Base-by-base conservation (phyloP, 2,329 filamentous ascomycete species). In the Daldinia sp. region DNA sequence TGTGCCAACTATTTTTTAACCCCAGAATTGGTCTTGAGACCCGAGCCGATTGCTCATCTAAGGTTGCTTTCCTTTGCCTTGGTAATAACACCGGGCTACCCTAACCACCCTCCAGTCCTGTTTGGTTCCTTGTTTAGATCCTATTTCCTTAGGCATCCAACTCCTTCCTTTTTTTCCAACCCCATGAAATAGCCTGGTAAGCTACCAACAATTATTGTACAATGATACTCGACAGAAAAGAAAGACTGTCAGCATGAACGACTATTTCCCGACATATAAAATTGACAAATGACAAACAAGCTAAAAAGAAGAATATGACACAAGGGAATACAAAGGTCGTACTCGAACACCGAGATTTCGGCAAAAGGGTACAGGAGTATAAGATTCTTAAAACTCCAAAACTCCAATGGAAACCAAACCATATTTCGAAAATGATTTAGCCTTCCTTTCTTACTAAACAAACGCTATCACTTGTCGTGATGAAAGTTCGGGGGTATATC, bases 401-500 rank as follows among this genome's bases (percentile, higher is more conserved):
- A 65, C 69, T 58, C 67, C 67, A 64, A 67, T 37, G 44, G 54
- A 61, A 61, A 28, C 60, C 15, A 55, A 54, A 57, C 28, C 51
- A 35, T 28, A 39, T n/a, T 20, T 15, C 57, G 56, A n/a, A 63
- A 39, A 41, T 30, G 23, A 60, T 55, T 55, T 41, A 10, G 9
- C 13, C 48, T 41, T 56, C 33, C 51, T 58, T 60, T 33, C 54
- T 63, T 41, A 41, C 55, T 59, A n/a, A 65, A 70, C 33, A 51
- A 61, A 61, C 53, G 48, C 53, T 41, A 41, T 48, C 53, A 44
- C 20, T 60, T 18, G 33, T 69, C 48, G 44, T 23, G 63, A 65
- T 37, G 54, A 65, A 70, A 65, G 67, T 65, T 46, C 20, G 50
- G 44, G 68, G 70, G 70, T 70, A 72, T 72, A 68, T 72, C 58